Conservation (phyloP, 192 early-diverging fungal genomes). For the Backusella australiensis region DNA sequence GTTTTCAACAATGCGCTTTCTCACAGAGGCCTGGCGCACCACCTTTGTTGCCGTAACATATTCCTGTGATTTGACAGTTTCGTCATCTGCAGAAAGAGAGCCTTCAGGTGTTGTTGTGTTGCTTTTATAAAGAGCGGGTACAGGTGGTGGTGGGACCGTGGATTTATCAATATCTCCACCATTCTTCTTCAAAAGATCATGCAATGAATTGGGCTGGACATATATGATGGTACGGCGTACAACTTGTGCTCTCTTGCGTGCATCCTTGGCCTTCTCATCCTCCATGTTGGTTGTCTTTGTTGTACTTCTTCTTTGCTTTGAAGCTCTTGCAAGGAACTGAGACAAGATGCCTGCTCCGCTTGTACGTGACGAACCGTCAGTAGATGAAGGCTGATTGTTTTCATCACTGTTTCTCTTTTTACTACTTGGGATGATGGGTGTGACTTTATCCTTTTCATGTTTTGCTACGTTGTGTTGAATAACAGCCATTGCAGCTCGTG, state of each 20-base stretch:
- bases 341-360: background rate
- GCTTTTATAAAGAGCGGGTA: background rate
- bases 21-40: constrained; percentile 12
- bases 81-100: constrained; percentile 1
- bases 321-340: constrained; percentile 3
- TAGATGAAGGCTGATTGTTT: background rate
- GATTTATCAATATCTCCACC: background rate
- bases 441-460: background rate
- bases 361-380: background rate
- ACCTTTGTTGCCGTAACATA: constrained; percentile 4
- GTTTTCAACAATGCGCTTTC: background rate
- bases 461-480: constrained; percentile 15
- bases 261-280: background rate
- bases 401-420: background rate
- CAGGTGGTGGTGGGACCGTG: background rate
- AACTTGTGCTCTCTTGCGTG: constrained; percentile 17
- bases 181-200: constrained; percentile 6
- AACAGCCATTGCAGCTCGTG: constrained; percentile 20
- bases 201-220: constrained; percentile 16
- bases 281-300: constrained; percentile 23
- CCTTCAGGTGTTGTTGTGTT: background rate
- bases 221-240: constrained; percentile 37
- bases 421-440: background rate
- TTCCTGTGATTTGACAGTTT: constrained; percentile 8
- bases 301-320: background rate